Evolutionary conservation across 768 basidiomycete genomes (phyloP).

Genomic region (Pulveroboletus ravenelii): DNA sequence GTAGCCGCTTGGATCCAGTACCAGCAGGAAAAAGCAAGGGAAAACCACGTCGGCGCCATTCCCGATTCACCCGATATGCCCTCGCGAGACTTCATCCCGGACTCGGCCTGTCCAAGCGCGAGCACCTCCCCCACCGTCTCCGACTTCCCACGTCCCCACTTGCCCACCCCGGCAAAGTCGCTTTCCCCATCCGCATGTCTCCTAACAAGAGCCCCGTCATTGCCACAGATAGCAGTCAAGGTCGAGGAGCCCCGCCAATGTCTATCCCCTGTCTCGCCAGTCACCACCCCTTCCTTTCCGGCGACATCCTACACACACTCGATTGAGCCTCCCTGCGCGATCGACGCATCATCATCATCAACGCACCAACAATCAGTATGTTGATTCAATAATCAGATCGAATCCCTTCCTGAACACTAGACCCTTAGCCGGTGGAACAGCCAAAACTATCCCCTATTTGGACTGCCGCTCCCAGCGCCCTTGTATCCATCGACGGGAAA

Average conservation of each 20-base stretch:
- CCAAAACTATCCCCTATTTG: neutral
- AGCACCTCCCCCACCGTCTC: conserved; percentile 16
- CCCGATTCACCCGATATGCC: conserved; percentile 15
- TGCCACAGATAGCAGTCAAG: conserved; percentile 30
- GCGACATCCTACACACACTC: neutral
- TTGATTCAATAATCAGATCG: neutral
- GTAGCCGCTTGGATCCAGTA: conserved; percentile 26
- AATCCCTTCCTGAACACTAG: neutral
- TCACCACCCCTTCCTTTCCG: neutral
- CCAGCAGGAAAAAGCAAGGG: conserved; percentile 24
- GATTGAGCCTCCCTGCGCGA: neutral
- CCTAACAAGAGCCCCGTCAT: conserved; percentile 17
- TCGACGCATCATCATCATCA: conserved; percentile 6
- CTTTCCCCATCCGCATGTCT: conserved; percentile 16
- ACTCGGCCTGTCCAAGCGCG: neutral
- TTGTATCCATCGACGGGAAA: neutral
- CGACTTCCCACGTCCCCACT: conserved; percentile 16
- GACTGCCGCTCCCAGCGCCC: neutral
- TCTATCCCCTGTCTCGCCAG: neutral
- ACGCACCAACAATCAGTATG: conserved; percentile 6
- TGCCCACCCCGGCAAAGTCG: conserved; percentile 28
- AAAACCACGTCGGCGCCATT: neutral
- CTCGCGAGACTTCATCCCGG: neutral
- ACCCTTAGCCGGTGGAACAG: neutral
- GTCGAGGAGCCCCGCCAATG: conserved; percentile 14